These are phyloP conservation scores for Nelumbo lutea DNA, from an alignment of 164 flowering plant species.

Conservation along the genomic window DNA sequence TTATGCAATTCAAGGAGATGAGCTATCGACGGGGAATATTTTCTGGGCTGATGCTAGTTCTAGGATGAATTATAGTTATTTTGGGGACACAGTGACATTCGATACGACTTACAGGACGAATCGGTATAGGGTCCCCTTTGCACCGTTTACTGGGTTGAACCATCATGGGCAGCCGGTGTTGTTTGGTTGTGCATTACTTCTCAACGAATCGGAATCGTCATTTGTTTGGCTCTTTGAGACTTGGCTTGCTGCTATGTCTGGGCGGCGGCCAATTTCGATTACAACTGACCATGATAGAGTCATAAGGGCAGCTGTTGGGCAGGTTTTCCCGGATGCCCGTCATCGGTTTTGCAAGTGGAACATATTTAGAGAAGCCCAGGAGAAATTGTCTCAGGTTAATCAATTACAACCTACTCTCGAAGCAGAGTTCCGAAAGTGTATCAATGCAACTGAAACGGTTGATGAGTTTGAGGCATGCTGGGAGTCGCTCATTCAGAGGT, in stretches of 20 bases:
- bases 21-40: conserved; percentile 21
- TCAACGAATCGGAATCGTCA: conserved; percentile 45
- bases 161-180: conserved; percentile 48
- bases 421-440: conserved; percentile 40
- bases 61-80: conserved; percentile 31
- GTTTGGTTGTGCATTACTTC: conserved; percentile 31
- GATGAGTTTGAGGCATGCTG: conserved; percentile 56
- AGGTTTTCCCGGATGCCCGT: conserved; percentile 43
- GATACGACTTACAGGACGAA: conserved; percentile 39
- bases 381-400: conserved; percentile 35
- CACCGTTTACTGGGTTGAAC: conserved; percentile 45
- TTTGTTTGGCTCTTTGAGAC: conserved; percentile 47
- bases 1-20: conserved; percentile 38
- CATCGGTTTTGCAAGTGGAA: conserved; percentile 46
- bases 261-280: conserved; percentile 42
- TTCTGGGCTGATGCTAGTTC: conserved; percentile 44
- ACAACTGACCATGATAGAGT: conserved; percentile 46
- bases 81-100: conserved; percentile 44
- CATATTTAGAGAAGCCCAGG: conserved; percentile 42
- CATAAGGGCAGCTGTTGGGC: conserved; percentile 39
- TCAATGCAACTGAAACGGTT: conserved; percentile 37
- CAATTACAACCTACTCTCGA: conserved; percentile 38
- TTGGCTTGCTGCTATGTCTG: conserved; percentile 56
- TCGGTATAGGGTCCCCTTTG: conserved; percentile 42
- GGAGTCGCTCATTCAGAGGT: conserved; percentile 35